These are phyloP conservation scores for Ceratobasidium sp. DNA, from an alignment of 1,284 basidiomycete genomes.

Conservation along the genomic window DNA sequence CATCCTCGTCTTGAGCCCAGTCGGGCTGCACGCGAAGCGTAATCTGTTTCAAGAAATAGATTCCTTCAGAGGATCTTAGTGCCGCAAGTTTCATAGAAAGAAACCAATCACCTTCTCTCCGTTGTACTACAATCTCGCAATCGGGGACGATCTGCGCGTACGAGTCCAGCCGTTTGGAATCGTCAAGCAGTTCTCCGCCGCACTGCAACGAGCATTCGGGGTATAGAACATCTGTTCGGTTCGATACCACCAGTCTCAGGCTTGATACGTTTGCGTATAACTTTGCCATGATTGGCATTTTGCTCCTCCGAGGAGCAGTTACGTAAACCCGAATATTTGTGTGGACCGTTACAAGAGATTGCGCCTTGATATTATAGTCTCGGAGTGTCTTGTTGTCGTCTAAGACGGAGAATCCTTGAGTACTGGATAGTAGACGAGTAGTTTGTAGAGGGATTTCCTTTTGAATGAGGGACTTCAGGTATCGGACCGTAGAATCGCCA, in stretches of 20 bases:
- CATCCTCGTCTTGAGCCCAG: conserved; percentile 6
- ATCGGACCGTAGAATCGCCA: background rate
- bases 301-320: conserved; percentile 5
- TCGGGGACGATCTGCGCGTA: too few relatives aligned
- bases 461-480: conserved; percentile 13
- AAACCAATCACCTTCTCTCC: background rate
- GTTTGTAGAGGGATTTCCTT: background rate
- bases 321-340: conserved; percentile 23
- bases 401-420: background rate
- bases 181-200: too few relatives aligned
- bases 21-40: conserved; percentile 1
- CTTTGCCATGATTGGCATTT: conserved; percentile 18
- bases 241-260: conserved; percentile 13
- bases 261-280: conserved; percentile 33
- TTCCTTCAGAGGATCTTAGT: background rate
- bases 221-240: background rate
- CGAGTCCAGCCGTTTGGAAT: conserved; percentile 1
- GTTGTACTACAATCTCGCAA: too few relatives aligned
- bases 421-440: background rate
- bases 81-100: background rate
- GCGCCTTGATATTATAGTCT: conserved; percentile 7
- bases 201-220: too few relatives aligned
- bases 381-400: conserved; percentile 19
- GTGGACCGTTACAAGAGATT: conserved; percentile 14
- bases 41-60: background rate